Evolutionary conservation across 345 rosid species (phyloP), one percentile per base, ranked within the genome.

Genomic region (Capsella bursapastoris): DNA sequence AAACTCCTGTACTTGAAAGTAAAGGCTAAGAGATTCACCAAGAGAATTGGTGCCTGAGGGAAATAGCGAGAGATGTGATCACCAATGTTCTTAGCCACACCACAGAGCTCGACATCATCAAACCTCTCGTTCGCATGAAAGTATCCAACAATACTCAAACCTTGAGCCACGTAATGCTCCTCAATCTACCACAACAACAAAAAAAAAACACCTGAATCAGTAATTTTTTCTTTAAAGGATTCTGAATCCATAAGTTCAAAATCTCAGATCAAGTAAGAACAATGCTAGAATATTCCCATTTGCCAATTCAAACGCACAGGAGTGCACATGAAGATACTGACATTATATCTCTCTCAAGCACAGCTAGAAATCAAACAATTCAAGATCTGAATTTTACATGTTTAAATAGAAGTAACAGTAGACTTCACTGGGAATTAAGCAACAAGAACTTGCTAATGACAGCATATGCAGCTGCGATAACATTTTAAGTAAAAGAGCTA

Each of bases 101-200:
- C 82, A 69, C 87, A 84, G 25, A 92, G 94, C 75, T 89, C 96
- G 0, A 57, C 55, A 68, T 96, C 96, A 78, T 90, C 90, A 18
- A 81, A 84, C 84, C 96, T 88, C 86, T 95, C 99, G 57, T 95
- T 95, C 9, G 96, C 99, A 64, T 95, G 97, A 62, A 88, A 95
- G 71, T 95, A 92, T 0, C 99, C 98, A 66, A 92, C 96, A 41
- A 95, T 83, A 44, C 89, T 82, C 48, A 92, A 56, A 35, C 97
- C 97, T 76, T 86, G 80, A n/a, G 90, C 79, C 62, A 78, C 82
- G 75, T 82, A 92, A 70, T 89, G 81, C 83, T 95, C 95, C 78
- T 93, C 97, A 56, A 90, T 82, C 98, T 92, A 83, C 40, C 74
- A 44, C 72, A 74, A 47, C 56, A 61, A 18, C 22, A 18, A 18